Percentiles rank a stretch among this genome's conserved stretches.
phyloP scores from a whole-genome alignment of 2,329 filamentous ascomycete genomes.

The Karstenula rhodostoma region DNA sequence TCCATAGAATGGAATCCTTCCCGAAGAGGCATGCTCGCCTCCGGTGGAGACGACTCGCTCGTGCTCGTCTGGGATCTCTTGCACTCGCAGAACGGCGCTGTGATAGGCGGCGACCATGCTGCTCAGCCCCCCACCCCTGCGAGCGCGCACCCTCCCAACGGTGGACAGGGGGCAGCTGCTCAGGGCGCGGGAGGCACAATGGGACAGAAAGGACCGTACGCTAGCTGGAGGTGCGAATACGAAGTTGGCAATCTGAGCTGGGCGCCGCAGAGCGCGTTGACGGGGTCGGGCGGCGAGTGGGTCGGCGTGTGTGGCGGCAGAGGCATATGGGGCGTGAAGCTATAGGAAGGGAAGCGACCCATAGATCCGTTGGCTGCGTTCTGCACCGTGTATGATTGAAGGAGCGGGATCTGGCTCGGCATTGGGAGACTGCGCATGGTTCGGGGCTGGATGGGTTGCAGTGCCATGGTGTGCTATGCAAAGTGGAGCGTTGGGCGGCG shows the following conservation, averaged over 20 bases:
- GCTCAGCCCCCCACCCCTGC: constrained; percentile 37
- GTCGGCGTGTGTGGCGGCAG: constrained; percentile 81
- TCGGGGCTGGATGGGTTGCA: not conserved
- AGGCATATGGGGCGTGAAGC: constrained; percentile 79
- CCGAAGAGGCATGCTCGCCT: constrained; percentile 86
- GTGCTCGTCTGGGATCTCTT: constrained; percentile 95
- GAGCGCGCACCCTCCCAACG: constrained; percentile 37
- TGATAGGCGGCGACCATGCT: constrained; percentile 54
- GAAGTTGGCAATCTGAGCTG: constrained; percentile 86
- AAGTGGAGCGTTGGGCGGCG: constrained; percentile 10
- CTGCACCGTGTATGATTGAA: constrained; percentile 12
- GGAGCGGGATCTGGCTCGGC: not conserved
- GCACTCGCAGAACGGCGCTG: constrained; percentile 66
- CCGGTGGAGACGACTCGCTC: constrained; percentile 88
- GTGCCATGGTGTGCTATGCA: not conserved
- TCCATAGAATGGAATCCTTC: constrained; percentile 95
- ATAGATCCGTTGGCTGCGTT: not conserved
- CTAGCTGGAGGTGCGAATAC: constrained; percentile 85
- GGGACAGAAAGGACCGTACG: constrained; percentile 71
- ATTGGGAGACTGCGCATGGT: constrained; percentile 1
- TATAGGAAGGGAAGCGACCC: constrained; percentile 41
- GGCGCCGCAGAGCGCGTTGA: constrained; percentile 76
- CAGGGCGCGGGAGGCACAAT: constrained; percentile 47
- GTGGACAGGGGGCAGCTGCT: constrained; percentile 28
- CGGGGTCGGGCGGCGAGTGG: constrained; percentile 79